Percentiles rank a stretch among this genome's conserved stretches.
Evolutionary conservation across 148 eudicot species (phyloP).

Genomic region (Rhododendron mucronatum): DNA sequence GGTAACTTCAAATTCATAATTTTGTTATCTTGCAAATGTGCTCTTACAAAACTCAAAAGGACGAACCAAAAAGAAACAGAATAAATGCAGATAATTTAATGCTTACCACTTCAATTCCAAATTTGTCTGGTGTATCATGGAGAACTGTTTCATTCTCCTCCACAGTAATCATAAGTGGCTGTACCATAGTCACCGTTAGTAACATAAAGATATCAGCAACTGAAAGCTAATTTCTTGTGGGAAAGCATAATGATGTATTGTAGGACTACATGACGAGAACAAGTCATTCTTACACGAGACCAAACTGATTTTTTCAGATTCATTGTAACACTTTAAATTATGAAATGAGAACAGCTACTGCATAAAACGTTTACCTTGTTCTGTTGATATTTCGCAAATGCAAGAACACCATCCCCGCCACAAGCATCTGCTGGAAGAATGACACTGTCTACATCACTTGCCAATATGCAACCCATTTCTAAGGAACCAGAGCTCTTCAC

Average conservation of each 20-base stretch:
- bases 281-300: background rate
- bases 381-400: conserved; percentile 51
- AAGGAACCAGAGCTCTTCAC: conserved; percentile 25
- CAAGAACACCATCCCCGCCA: conserved; percentile 75
- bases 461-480: conserved; percentile 51
- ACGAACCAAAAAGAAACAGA: background rate
- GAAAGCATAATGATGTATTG: background rate
- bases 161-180: conserved; percentile 85
- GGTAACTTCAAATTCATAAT: background rate
- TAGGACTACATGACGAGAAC: conserved; percentile 1
- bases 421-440: conserved; percentile 79
- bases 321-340: background rate
- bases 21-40: background rate
- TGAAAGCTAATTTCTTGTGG: background rate
- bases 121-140: conserved; percentile 66
- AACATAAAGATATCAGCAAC: background rate
- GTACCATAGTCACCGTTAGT: conserved; percentile 21
- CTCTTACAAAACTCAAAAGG: background rate
- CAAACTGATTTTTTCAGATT: background rate
- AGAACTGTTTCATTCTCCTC: conserved; percentile 92
- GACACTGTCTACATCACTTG: conserved; percentile 88
- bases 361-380: conserved; percentile 46
- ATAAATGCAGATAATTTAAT: background rate
- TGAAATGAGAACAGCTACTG: background rate
- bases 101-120: conserved; percentile 65